phyloP scores from a whole-genome alignment of 1,139 yeast species.

The Lodderomyces elongisporus region DNA sequence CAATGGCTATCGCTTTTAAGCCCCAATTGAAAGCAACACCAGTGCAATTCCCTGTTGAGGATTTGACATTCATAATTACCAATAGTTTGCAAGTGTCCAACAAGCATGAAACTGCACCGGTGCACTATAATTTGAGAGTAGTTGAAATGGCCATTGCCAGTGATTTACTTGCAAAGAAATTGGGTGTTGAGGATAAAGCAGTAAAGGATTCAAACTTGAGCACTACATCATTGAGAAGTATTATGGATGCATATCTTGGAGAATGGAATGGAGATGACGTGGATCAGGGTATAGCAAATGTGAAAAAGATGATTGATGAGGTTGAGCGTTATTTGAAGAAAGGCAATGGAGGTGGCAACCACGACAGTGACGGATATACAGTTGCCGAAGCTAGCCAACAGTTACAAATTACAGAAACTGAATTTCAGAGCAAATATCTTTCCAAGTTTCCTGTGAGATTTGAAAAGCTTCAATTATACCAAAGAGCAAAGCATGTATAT shows the following conservation, averaged over 20 bases:
- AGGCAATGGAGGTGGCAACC: no score
- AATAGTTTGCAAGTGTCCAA: conserved; percentile 60
- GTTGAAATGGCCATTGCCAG: conserved; percentile 68
- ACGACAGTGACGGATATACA: conserved; percentile 51
- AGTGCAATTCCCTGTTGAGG: conserved; percentile 48
- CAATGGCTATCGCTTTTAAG: conserved; percentile 56
- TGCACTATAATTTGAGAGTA: conserved; percentile 63
- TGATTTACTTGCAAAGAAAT: conserved; percentile 47
- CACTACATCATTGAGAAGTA: conserved; percentile 54
- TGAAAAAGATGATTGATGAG: conserved; percentile 35
- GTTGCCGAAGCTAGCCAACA: conserved; percentile 45
- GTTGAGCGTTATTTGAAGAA: conserved; percentile 26
- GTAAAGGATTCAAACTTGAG: conserved; percentile 51
- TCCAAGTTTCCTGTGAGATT: conserved; percentile 54
- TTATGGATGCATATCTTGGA: conserved; percentile 40
- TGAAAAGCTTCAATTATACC: conserved; percentile 50
- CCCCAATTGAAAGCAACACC: conserved; percentile 56
- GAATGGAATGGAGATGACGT: conserved; percentile 46
- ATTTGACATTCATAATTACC: conserved; percentile 56
- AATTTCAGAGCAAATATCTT: conserved; percentile 43
- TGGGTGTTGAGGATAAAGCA: conserved; percentile 18
- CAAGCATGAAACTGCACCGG: conserved; percentile 67
- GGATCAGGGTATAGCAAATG: conserved; percentile 38
- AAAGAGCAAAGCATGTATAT: conserved; percentile 60
- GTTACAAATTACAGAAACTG: conserved; percentile 39